These are phyloP conservation scores for Pseudocercospora musae DNA, from an alignment of 2,329 filamentous ascomycete genomes.

Conservation along the genomic window DNA sequence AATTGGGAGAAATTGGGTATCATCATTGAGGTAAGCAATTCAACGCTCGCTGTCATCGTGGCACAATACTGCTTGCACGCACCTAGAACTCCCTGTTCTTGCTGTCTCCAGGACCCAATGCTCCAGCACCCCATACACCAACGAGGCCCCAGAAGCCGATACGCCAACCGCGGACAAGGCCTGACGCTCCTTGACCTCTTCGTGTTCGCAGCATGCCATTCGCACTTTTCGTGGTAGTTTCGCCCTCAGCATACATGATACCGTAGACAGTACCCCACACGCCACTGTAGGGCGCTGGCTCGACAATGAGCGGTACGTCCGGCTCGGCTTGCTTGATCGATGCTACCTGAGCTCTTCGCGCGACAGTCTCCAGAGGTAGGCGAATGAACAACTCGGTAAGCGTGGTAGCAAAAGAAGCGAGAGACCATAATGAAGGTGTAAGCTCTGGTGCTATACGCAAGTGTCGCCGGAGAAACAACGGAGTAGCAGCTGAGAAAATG, in stretches of 20 bases:
- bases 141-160: slow-evolving; percentile 75
- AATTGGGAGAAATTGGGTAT: slow-evolving; percentile 2
- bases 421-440: slow-evolving; percentile 76
- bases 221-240: slow-evolving; percentile 39
- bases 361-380: slow-evolving; percentile 85
- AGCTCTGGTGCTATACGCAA: slow-evolving; percentile 77
- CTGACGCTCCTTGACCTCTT: slow-evolving; percentile 65
- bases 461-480: slow-evolving; percentile 80
- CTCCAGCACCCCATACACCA: slow-evolving; percentile 68
- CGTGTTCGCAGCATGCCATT: slow-evolving; percentile 41
- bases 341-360: slow-evolving; percentile 77
- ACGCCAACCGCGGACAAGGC: slow-evolving; percentile 71
- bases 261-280: slow-evolving; percentile 87
- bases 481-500: slow-evolving; percentile 75
- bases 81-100: slow-evolving; percentile 43
- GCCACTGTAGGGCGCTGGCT: slow-evolving; percentile 77
- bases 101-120: slow-evolving; percentile 60
- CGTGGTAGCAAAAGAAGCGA: slow-evolving; percentile 78
- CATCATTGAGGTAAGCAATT: slow-evolving; percentile 7
- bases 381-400: slow-evolving; percentile 79
- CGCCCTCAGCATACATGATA: slow-evolving; percentile 80
- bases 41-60: slow-evolving; percentile 6
- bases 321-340: slow-evolving; percentile 29
- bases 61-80: slow-evolving; percentile 3
- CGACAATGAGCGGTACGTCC: slow-evolving; percentile 68